Evolutionary conservation across 441 rosid genomes (phyloP), one percentile per base, ranked within the genome.

Genomic region (Isatis lusitanica): DNA sequence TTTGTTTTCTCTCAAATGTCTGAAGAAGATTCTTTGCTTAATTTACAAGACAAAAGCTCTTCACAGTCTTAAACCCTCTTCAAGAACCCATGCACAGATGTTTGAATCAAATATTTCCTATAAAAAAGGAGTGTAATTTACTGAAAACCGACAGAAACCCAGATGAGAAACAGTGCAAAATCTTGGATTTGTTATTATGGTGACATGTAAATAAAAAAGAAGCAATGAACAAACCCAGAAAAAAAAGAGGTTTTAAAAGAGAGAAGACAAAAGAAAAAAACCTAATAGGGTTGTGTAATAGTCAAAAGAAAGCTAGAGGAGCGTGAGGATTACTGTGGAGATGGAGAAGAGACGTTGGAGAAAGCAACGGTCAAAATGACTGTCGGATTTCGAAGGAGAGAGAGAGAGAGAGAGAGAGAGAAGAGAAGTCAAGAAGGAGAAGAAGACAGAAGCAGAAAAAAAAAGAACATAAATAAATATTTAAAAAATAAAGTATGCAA

Each of bases 341-440:
- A 28, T 64, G 26, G 76, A 66, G 71, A 28, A 56, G 68, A 63
- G 76, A 64, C 62, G 80, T 40, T 76, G 73, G 74, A 53, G 75
- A 65, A 73, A 55, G 47, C 73, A 77, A 77, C 73, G 80, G 76
- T 77, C 76, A 65, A 77, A 77, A 71, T 51, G 71, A 58, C 56
- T 71, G 80, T 77, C 80, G 77, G 80, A 59, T 63, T 51, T 70
- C 15, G 76, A 42, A 70, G 24, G 66, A 16, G 61, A 46, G 73
- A 82, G 79, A 71, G 73, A 56, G 74, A 69, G 75, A 73, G 36
- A 33, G 76, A 48, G 71, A 58, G n/a, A n/a, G n/a, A n/a, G n/a
- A n/a, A n/a, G n/a, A n/a, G 66, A 42, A 57, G 73, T 26, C 48
- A 38, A 50, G 53, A 55, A 44, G 68, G 53, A 79, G 72, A 68